Percentiles rank a stretch among this genome's conserved stretches.
Conservation (phyloP, 169 alveolate species). For the Cystoisospora suis region DNA sequence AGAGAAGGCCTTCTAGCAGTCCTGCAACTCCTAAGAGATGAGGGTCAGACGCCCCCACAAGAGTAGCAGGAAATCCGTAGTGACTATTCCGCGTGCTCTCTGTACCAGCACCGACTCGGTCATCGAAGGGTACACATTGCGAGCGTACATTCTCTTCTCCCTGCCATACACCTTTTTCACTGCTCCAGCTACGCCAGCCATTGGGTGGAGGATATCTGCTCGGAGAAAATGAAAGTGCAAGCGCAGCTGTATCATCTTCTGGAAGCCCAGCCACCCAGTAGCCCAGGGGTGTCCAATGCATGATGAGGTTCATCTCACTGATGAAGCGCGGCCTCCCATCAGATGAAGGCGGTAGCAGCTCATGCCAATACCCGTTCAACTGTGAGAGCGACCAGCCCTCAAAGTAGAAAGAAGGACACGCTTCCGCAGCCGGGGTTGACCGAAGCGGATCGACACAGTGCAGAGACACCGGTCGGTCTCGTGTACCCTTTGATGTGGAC, state of each 20-base stretch:
- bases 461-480: not conserved
- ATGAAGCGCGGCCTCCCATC: slow-evolving; percentile 35
- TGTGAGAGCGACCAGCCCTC: not conserved
- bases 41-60: not conserved
- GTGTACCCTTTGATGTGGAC: not conserved
- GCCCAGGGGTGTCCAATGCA: slow-evolving; percentile 29
- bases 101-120: not conserved
- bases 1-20: not conserved
- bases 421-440: not conserved
- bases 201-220: not conserved
- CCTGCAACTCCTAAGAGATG: not conserved
- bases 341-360: not conserved
- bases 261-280: slow-evolving; percentile 20
- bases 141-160: not conserved
- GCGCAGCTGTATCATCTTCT: not conserved
- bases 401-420: not conserved
- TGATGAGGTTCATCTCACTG: not conserved
- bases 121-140: not conserved
- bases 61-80: slow-evolving; percentile 16
- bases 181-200: slow-evolving; percentile 13
- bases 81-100: slow-evolving; percentile 4
- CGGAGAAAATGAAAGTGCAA: slow-evolving; percentile 13
- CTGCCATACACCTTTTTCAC: not conserved
- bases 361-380: not conserved
- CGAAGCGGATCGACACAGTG: slow-evolving; percentile 24